A percentile compares a stretch with the other conserved stretches of the same genome.
These are phyloP conservation scores for Irpex rosettiformis DNA, from an alignment of 1,284 basidiomycete species.

Conservation along the genomic window DNA sequence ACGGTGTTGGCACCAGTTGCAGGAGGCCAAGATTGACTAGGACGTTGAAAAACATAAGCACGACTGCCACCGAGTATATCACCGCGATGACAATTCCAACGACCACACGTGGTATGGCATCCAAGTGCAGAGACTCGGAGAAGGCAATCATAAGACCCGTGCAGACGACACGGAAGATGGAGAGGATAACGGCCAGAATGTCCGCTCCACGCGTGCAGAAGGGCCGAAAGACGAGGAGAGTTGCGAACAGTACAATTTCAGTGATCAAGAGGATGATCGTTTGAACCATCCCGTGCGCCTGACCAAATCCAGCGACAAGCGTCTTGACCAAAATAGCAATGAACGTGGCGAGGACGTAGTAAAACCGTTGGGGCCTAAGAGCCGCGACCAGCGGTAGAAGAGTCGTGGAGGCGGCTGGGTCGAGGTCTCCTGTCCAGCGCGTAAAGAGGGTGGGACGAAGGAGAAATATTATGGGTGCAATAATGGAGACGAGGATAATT, in stretches of 20 bases:
- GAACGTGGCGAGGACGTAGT: conserved; percentile 54
- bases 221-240: conserved; percentile 53
- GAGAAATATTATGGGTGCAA: conserved; percentile 42
- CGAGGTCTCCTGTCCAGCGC: conserved; percentile 29
- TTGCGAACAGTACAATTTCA: conserved; percentile 59
- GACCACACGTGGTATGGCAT: conserved; percentile 71
- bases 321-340: conserved; percentile 61
- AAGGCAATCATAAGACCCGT: conserved; percentile 69
- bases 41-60: conserved; percentile 59
- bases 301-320: conserved; percentile 71
- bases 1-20: conserved; percentile 19
- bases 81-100: conserved; percentile 66
- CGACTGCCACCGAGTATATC: conserved; percentile 54
- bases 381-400: conserved; percentile 52
- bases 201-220: conserved; percentile 56
- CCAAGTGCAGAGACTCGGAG: conserved; percentile 51
- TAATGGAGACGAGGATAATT: conserved; percentile 43
- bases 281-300: conserved; percentile 65
- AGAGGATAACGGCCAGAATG: conserved; percentile 60
- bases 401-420: conserved; percentile 21
- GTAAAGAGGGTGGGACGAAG: conserved; percentile 41
- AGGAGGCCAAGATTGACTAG: conserved; percentile 42
- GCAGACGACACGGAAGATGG: conserved; percentile 58
- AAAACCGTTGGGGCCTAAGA: conserved; percentile 54
- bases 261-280: conserved; percentile 67